These are phyloP conservation scores for Xylariales sp. DNA, from an alignment of 2,329 filamentous ascomycete genomes.

Conservation along the genomic window DNA sequence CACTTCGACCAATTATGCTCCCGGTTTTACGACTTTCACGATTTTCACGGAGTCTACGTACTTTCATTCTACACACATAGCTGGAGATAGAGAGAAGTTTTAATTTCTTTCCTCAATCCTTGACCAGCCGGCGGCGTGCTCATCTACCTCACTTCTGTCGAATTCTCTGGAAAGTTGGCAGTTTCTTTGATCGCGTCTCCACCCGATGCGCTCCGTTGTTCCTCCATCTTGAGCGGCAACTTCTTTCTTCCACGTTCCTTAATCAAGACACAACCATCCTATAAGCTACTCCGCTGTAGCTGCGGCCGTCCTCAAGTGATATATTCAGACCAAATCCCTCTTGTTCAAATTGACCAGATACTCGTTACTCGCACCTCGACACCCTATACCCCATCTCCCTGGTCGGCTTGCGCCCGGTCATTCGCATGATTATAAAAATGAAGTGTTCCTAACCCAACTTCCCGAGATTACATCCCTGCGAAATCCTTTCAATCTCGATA, in stretches of 20 bases:
- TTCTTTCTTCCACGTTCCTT: slow-evolving; percentile 1
- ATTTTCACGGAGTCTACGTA: neutral
- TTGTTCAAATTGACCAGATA: slow-evolving; percentile 19
- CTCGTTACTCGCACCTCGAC: neutral
- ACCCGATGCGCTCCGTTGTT: slow-evolving; percentile 8
- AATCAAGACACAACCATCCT: slow-evolving; percentile 8
- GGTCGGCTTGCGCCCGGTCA: slow-evolving; percentile 16
- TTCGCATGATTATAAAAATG: slow-evolving; percentile 40
- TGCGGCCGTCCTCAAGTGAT: neutral
- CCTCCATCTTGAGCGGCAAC: slow-evolving; percentile 10
- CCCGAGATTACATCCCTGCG: slow-evolving; percentile 6
- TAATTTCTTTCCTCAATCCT: slow-evolving; percentile 2
- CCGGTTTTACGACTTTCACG: neutral
- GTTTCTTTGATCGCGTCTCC: slow-evolving; percentile 21
- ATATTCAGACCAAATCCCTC: neutral
- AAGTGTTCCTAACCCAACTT: slow-evolving; percentile 32
- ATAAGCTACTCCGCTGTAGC: neutral
- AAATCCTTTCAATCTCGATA: slow-evolving; percentile 18
- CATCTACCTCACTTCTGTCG: neutral
- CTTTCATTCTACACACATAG: neutral
- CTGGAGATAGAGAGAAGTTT: neutral
- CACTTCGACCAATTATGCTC: slow-evolving; percentile 11
- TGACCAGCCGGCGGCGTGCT: neutral
- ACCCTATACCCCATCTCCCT: slow-evolving; percentile 7
- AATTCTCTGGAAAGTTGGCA: neutral